phyloP scores from a whole-genome alignment of 192 early-diverging fungal species.

The Dimargaris xerosporica region DNA sequence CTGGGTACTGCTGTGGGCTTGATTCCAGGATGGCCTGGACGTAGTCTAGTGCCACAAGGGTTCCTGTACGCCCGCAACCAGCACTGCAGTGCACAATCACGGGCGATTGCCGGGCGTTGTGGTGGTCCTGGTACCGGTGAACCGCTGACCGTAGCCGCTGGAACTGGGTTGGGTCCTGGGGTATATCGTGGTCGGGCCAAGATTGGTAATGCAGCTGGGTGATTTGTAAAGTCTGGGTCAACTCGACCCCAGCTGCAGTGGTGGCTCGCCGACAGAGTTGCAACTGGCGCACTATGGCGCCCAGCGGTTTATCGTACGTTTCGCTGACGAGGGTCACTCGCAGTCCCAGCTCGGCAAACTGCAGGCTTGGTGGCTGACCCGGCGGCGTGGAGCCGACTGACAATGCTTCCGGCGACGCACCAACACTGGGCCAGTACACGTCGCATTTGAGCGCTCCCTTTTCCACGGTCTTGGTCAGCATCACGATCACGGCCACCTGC shows the following conservation, averaged over 20 bases:
- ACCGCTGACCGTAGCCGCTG: conserved; percentile 1
- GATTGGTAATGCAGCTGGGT: conserved; percentile 60
- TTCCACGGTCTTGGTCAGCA: conserved; percentile 73
- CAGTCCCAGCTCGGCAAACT: conserved; percentile 20
- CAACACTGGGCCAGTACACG: conserved; percentile 64
- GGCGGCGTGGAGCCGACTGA: neutral
- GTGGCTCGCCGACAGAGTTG: conserved; percentile 37
- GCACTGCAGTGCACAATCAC: conserved; percentile 76
- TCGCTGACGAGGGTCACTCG: conserved; percentile 41
- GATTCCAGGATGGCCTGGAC: neutral
- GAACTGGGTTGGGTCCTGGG: conserved; percentile 27
- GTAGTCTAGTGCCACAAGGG: conserved; percentile 61
- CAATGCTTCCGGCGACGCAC: neutral
- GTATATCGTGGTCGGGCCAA: conserved; percentile 75
- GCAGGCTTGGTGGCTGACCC: neutral
- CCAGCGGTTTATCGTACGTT: conserved; percentile 33
- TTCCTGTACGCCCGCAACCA: conserved; percentile 74
- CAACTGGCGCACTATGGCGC: conserved; percentile 24
- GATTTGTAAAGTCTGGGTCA: conserved; percentile 21
- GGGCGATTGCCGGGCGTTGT: conserved; percentile 24
- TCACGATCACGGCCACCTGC: conserved; percentile 57
- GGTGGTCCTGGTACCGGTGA: neutral
- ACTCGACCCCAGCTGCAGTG: conserved; percentile 14
- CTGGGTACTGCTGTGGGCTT: neutral
- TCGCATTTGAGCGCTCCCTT: conserved; percentile 58